Evolutionary conservation across 1,284 basidiomycete species (phyloP).

Genomic region (Hemileia vastatrix): DNA sequence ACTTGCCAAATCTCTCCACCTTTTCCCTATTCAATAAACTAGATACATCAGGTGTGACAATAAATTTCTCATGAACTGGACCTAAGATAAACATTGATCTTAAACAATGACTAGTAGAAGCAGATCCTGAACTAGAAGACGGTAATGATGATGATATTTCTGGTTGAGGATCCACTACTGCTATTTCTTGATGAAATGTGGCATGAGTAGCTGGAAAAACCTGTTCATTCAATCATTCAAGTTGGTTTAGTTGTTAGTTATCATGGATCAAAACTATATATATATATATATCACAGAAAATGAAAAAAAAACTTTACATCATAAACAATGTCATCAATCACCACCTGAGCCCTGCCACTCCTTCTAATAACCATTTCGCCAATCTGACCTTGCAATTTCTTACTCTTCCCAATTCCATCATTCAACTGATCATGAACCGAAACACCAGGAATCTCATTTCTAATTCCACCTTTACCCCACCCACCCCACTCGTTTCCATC

Average conservation of each 20-base stretch:
- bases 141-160: too few relatives aligned
- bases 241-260: too few relatives aligned
- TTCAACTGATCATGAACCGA: not conserved
- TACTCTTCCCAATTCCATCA: not conserved
- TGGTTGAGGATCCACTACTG: slow-evolving; percentile 15
- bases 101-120: too few relatives aligned
- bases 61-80: slow-evolving; percentile 7
- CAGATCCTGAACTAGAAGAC: too few relatives aligned
- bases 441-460: slow-evolving; percentile 11
- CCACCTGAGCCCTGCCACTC: slow-evolving; percentile 13
- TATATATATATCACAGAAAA: not conserved
- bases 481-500: slow-evolving; percentile 17
- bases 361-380: slow-evolving; percentile 15
- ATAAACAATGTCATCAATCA: slow-evolving; percentile 14
- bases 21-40: slow-evolving; percentile 10
- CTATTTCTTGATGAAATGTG: slow-evolving; percentile 21
- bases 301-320: not conserved
- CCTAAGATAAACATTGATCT: slow-evolving; percentile 17
- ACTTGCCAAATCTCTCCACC: not conserved
- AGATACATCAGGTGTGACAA: slow-evolving; percentile 17
- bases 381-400: slow-evolving; percentile 9
- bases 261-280: too few relatives aligned
- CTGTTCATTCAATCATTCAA: too few relatives aligned
- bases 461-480: slow-evolving; percentile 14
- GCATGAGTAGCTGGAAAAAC: slow-evolving; percentile 11